phyloP scores from a whole-genome alignment of 73 alveolate species.

The Blepharisma japonicum region DNA sequence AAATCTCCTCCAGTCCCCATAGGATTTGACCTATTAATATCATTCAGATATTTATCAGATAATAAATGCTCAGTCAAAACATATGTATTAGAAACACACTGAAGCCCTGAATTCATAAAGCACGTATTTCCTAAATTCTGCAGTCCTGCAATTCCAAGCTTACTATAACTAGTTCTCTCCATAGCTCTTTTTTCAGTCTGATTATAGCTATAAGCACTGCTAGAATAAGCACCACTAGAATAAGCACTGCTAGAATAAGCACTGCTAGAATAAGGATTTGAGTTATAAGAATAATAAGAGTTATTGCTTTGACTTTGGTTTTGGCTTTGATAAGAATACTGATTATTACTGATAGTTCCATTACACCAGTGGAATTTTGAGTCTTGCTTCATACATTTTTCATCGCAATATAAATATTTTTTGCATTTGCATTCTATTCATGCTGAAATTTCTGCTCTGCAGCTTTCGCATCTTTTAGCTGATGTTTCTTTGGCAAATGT shows the following conservation, averaged over 20 bases:
- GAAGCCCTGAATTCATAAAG: slow-evolving; percentile 37
- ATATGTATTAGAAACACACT: slow-evolving; percentile 30
- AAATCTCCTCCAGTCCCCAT: slow-evolving; percentile 86
- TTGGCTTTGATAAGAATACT: no score
- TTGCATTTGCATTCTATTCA: not conserved
- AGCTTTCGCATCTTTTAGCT: no score
- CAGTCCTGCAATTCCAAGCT: slow-evolving; percentile 74
- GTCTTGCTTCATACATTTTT: not conserved
- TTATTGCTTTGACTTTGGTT: no score
- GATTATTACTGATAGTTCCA: no score
- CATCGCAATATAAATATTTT: not conserved
- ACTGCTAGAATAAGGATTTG: no score
- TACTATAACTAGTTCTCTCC: not conserved
- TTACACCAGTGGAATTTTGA: not conserved
- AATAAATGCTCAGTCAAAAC: slow-evolving; percentile 7
- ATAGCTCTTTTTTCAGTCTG: not conserved
- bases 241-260: no score
- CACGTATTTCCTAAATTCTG: slow-evolving; percentile 91
- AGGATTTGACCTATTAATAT: slow-evolving; percentile 82
- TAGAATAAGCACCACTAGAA: no score
- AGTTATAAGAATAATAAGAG: no score
- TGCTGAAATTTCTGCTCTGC: not conserved
- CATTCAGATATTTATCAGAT: slow-evolving; percentile 39
- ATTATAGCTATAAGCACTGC: no score
- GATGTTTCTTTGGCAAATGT: no score